Base-by-base conservation (phyloP, 768 basidiomycete species). In the Leccinum fibrillosum region DNA sequence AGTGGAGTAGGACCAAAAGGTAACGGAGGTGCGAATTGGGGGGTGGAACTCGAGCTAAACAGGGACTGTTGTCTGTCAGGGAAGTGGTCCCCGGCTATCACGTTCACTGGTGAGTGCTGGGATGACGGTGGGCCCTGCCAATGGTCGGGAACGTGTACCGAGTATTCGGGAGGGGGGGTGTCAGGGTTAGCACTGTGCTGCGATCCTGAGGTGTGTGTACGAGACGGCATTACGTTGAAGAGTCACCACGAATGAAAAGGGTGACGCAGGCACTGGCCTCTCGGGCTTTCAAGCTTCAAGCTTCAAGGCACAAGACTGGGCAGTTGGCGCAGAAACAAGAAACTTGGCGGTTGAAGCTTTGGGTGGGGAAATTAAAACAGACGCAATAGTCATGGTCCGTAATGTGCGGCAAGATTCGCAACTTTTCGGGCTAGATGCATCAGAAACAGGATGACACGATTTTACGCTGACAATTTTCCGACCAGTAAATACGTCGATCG, bases 1-100 rank as follows among this genome's bases (percentile, higher is more conserved):
- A 80, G 69, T 26, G 78, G 78, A 25, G 78, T 80, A 1, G 79
- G 78, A 13, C 78, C 78, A 52, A 70, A 70, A 34, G 48, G 35
- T 17, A 61, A 56, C 15, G 68, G 64, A 17, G 62, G 53, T 35
- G 57, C 50, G 52, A 65, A 64, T 17, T 59, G 68, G 2, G 63
- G 56, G 3, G 47, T 54, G 4, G 58, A 45, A 52, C 34, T 55
- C 47, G 70, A 49, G 54, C 55, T 60, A 56, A 70, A 61, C 25
- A 60, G 34, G n/a, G 63, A 58, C 25, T 60, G 63, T 35, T 55
- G 53, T 25, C 60, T 61, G 37, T 54, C 12, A 3, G 61, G 60
- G 37, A 63, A 63, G 42, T 59, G 17, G 42, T 44, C 49, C 13
- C 60, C 66, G 17, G 60, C 56, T n/a, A 62, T 63, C 4, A 25